Evolutionary conservation across 2,329 filamentous ascomycete genomes (phyloP), one percentile per base, ranked within the genome.

Genomic region (Elsinoe fawcettii): DNA sequence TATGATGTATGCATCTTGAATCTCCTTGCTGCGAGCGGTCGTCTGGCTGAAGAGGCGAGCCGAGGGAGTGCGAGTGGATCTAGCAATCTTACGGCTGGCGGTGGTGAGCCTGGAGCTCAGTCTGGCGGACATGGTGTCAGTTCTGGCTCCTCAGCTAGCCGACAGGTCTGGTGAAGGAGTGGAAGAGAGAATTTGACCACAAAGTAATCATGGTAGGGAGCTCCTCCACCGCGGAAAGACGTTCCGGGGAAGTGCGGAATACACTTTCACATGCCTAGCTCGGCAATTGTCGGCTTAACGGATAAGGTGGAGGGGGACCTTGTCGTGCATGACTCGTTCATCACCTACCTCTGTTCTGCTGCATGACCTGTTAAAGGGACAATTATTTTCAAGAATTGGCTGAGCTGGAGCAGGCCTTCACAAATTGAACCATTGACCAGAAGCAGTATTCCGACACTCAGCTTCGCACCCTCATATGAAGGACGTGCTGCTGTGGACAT

Each of bases 1-100:
- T 61, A 99, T 73, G 64, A 99, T 97, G 73, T 97, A 99, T 49
- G 88, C 92, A 71, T 96, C 90, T 67, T 88, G 85, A 56, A 96
- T 81, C 69, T 95, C 86, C 72, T 85, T 76, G 60, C 71, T 71
- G 23, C 68, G 66, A 18, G 73, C 67, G 54, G 75, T 68, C 57
- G 78, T 74, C 47, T 74, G 74, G 65, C 74, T 78, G 69, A 85
- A 81, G 59, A 66, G 66, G 32, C 68, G 64, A 11, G 54, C 39
- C 1, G 20, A 20, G 18, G 54, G 30, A 9, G 32, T 4, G 20
- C 20, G 18, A 14, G 18, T n/a, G 30, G 2, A 18, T 39, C 18
- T 39, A 5, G 49, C 8, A 5, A 16, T 23, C 6, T 39, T 22
- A 14, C 30, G 34, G 30, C 49, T 14, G 30, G 49, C 32, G 16